Evolutionary conservation across 768 basidiomycete genomes (phyloP), one percentile per base, ranked within the genome.

Genomic region (Mycena crocata): DNA sequence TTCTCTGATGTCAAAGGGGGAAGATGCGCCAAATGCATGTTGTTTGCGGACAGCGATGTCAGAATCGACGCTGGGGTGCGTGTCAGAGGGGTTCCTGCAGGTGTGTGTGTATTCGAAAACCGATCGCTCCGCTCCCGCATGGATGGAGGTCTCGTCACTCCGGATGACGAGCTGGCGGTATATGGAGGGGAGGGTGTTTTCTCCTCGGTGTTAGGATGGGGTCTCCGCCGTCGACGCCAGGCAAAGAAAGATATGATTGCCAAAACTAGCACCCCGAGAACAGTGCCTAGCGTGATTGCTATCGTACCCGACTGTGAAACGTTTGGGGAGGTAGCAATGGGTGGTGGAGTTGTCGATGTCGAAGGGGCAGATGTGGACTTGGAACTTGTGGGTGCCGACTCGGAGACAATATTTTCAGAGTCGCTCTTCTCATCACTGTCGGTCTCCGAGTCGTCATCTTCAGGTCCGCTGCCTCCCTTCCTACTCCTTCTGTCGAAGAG

Each of bases 81-180:
- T n/a, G 60, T 57, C 31, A 67, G 60, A 7, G 66, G 60, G 0
- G 66, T 67, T 6, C 66, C 66, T 9, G 66, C 66, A 3, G 60
- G 60, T 12, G 60, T 67, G 49, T 67, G 66, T 6, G 49, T 57
- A 15, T 44, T 26, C 12, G 66, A 67, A 17, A 59, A 59, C 12
- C 60, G 66, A 23, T 67, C 60, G 9, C 21, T 34, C 12, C 66
- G 54, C 26, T 67, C 66, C 15, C 66, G 46, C 66, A 67, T 67
- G 26, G 66, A 67, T 12, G 66, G 60, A 28, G 60, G 51, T 39
- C 57, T 23, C n/a, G 45, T 34, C 35, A 5, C 15, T 31, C 39
- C 52, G 23, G 44, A 30, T 12, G 28, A 5, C 8, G 51, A 55
- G 64, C 46, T 45, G 59, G 60, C 46, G 24, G 49, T 40, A 48